Base-by-base conservation (phyloP, 345 rosid genomes). In the Draba incana region DNA sequence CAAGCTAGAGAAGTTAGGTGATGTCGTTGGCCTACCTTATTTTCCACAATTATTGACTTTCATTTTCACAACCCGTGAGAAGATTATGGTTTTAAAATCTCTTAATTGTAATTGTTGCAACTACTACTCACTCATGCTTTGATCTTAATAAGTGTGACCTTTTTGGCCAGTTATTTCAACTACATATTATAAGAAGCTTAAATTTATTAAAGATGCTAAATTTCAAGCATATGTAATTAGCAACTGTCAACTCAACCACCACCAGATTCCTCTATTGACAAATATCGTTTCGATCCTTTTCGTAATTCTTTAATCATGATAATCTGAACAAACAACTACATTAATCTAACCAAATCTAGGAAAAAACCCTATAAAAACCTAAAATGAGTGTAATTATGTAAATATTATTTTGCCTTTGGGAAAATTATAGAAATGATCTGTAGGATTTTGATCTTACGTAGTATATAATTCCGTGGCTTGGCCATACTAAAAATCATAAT, bases 21-120 rank as follows among this genome's bases (percentile, higher is more conserved):
- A 58, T 73, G 61, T 58, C 23, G 77, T 42, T 73, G 77, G 71
- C 77, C 77, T 65, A 66, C 77, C 67, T 65, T 10, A 33, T n/a
- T 57, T 31, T 6, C 13, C 4, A 33, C 2, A 6, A 33, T 33
- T 33, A 33, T 1, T 33, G 37, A 6, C 65, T 66, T 66, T 66
- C 67, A 59, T 51, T 65, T 42, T 66, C 62, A 74, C 14, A 44
- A 3, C 57, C 13, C 31, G 43, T 44, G 62, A 74, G 49, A 44
- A 51, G 14, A 43, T 46, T 58, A 44, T 15, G 27, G 50, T 59
- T 35, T 59, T 27, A 15, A 8, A 66, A 52, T 13, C 63, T 59
- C 50, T 14, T 16, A 57, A 65, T 57, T 74, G 72, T 74, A 74
- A 74, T 74, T 74, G 72, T 74, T 66, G 10, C 51, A 74, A 74